Evolutionary conservation across 78 protist genomes (phyloP).

Genomic region (Salpingoeca rosetta): DNA sequence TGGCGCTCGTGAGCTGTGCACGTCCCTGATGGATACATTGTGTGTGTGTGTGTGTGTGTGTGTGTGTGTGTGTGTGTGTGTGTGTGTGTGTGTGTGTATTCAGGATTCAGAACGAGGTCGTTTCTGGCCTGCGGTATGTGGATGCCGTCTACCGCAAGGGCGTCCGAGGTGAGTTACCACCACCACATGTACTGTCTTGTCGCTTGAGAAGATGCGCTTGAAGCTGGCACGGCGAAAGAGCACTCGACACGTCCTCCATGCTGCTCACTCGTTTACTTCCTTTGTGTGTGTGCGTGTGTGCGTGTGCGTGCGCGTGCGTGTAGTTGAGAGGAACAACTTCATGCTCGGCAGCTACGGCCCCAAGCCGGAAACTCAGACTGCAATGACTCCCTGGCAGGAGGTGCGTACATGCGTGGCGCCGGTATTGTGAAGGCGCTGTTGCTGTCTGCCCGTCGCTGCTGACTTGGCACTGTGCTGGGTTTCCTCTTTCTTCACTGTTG

Average conservation of each 20-base stretch:
- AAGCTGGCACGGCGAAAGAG: neutral
- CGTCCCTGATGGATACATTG: too few species aligned
- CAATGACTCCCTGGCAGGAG: slow-evolving; percentile 11
- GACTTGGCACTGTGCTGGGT: neutral
- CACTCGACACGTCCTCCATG: neutral
- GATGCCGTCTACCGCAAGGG: slow-evolving; percentile 54
- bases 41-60: too few species aligned
- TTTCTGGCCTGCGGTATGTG: slow-evolving; percentile 62
- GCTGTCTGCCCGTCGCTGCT: neutral
- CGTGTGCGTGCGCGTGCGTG: neutral
- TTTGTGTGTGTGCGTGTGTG: neutral
- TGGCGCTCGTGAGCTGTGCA: too few species aligned
- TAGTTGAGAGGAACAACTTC: slow-evolving; percentile 35
- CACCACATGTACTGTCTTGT: too few species aligned
- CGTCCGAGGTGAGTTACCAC: slow-evolving; percentile 22
- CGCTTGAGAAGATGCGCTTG: too few species aligned
- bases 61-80: too few species aligned
- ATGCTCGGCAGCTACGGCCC: slow-evolving; percentile 78
- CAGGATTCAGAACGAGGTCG: slow-evolving; percentile 68
- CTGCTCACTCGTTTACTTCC: neutral
- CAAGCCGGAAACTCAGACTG: slow-evolving; percentile 23
- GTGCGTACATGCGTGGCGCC: neutral
- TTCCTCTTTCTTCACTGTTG: too few species aligned
- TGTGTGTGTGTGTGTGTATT: too few species aligned
- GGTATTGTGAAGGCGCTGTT: neutral